Conservation (phyloP, 2,329 filamentous ascomycete species). For the Bipolaris sorokiniana region DNA sequence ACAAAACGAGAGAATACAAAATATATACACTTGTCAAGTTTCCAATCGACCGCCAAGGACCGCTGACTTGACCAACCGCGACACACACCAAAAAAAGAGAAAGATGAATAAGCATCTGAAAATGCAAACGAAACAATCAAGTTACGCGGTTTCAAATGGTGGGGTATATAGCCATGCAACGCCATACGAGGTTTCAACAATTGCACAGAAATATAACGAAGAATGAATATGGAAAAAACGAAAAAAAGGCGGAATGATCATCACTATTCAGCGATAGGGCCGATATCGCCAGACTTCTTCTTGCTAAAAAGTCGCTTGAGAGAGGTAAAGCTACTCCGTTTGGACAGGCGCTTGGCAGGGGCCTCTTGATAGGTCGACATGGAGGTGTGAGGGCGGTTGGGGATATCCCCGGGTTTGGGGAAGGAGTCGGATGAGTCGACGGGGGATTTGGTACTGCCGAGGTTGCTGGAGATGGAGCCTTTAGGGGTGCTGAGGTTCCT, state of each 20-base stretch:
- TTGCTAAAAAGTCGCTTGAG: constrained; percentile 47
- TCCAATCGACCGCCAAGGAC: constrained; percentile 5
- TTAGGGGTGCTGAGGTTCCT: constrained; percentile 42
- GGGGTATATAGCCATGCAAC: constrained; percentile 45
- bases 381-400: constrained; percentile 38
- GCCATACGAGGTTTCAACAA: constrained; percentile 31
- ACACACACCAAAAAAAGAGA: not conserved
- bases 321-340: constrained; percentile 44
- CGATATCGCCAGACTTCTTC: constrained; percentile 41
- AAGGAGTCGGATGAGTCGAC: constrained; percentile 16
- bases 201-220: constrained; percentile 19
- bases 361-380: constrained; percentile 33
- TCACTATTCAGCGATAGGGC: constrained; percentile 43
- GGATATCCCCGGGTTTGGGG: constrained; percentile 24
- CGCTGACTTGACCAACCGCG: not conserved
- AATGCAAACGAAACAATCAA: constrained; percentile 14
- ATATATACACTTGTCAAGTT: constrained; percentile 22
- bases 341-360: constrained; percentile 34
- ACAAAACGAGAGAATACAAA: constrained; percentile 13
- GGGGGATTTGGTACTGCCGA: constrained; percentile 36
- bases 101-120: constrained; percentile 1
- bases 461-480: constrained; percentile 37
- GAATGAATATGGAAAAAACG: constrained; percentile 1
- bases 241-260: not conserved
- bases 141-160: constrained; percentile 18